Base-by-base conservation (phyloP, 441 rosid species). In the Mallotus repandus region DNA sequence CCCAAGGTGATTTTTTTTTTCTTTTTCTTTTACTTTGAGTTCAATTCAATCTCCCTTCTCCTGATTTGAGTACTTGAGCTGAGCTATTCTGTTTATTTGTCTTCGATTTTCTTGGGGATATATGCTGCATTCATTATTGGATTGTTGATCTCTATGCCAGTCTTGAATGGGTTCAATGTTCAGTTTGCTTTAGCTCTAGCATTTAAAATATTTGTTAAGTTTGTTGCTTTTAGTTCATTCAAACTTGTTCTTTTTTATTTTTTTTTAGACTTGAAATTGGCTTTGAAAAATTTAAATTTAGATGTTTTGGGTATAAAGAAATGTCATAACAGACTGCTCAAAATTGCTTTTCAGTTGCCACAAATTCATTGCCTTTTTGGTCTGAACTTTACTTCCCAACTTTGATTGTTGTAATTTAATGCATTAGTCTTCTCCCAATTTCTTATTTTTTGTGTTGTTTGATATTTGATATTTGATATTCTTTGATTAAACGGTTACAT, bases 1-100 rank as follows among this genome's bases (percentile, higher is more conserved):
- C 84, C 91, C 74, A 87, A 83, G 90, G 94, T 91, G 79, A 25
- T 16, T 32, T 50, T 52, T 35, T 50, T 52, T 54, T 45, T 52
- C 55, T 29, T 67, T 54, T 67, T 15, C 22, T 67, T 67, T 71
- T 16, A 4, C 32, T 25, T 22, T 62, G 14, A 46, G 54, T 70
- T 61, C 35, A 61, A 16, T 68, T 64, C 52, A 69, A 18, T 18
- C 29, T 58, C 22, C 35, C 16, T 13, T 38, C 10, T 22, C 2
- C 9, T 22, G 25, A 32, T 16, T 68, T 10, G 19, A n/a, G 32
- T 32, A 12, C 49, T 22, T 55, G 19, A 53, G 9, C 43, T 68
- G 2, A 38, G n/a, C n/a, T 9, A 43, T 45, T 15, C 43, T 43
- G 19, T 21, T 48, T 48, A 5, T 1, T 7, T 18, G 43, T 45